Evolutionary conservation across 2,329 filamentous ascomycete species (phyloP).

Genomic region (Claviceps pazoutovae): DNA sequence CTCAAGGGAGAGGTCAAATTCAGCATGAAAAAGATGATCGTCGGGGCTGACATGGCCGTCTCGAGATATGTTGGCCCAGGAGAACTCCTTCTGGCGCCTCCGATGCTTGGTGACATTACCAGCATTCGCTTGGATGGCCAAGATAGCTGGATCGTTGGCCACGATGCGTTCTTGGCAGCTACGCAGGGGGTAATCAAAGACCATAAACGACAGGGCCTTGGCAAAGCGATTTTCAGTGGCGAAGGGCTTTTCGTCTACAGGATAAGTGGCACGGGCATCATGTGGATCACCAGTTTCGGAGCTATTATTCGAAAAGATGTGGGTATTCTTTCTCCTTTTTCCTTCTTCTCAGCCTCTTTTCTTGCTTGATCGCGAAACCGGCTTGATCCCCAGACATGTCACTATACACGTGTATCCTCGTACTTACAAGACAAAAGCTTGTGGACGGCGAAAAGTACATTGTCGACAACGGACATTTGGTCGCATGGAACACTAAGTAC

Average conservation of each 20-base stretch:
- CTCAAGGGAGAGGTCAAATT: constrained; percentile 77
- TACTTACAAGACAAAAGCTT: constrained; percentile 23
- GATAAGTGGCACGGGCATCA: constrained; percentile 62
- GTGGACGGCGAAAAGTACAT: constrained; percentile 71
- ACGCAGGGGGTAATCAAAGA: constrained; percentile 84
- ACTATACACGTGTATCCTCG: not conserved
- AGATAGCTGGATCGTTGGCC: constrained; percentile 71
- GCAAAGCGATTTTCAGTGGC: constrained; percentile 86
- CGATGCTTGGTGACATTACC: constrained; percentile 72
- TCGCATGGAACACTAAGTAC: constrained; percentile 96
- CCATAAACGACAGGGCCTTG: constrained; percentile 70
- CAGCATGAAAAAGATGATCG: constrained; percentile 78
- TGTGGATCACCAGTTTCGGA: constrained; percentile 89
- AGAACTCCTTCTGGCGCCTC: constrained; percentile 72
- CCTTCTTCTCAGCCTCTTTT: not conserved
- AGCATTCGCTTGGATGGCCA: constrained; percentile 59
- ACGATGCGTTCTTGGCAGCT: constrained; percentile 72
- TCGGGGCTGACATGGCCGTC: constrained; percentile 62
- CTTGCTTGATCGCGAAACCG: not conserved
- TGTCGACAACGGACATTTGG: constrained; percentile 82
- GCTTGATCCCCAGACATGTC: not conserved
- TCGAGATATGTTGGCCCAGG: constrained; percentile 82
- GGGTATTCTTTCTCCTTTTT: constrained; percentile 10
- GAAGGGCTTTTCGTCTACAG: constrained; percentile 88
- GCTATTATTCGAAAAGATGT: constrained; percentile 93